Evolutionary conservation across 2,329 filamentous ascomycete genomes (phyloP), one percentile per base, ranked within the genome.

Genomic region (Septoria linicola): DNA sequence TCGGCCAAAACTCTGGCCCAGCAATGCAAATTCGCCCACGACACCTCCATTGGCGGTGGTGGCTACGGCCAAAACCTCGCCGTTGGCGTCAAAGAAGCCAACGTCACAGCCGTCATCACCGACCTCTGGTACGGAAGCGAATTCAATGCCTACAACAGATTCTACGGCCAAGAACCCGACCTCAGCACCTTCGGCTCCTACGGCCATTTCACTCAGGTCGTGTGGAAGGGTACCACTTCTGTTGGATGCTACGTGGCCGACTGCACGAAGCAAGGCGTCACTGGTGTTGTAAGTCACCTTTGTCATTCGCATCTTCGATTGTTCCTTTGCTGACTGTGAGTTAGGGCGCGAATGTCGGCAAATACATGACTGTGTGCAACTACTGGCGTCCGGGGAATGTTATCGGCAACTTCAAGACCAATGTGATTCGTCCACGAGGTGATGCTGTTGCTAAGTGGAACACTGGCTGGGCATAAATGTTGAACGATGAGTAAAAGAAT

Each of bases 1-100:
- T 87, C 79, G 55, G 89, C 90, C 30, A 59, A 74, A 41, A 72
- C 72, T 47, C 80, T 83, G 45, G 89, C 88, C 53, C 64, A 77
- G 19, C 76, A 69, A 20, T 95, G 89, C 70, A 75, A 79, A 31
- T 91, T 90, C 60, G 76, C 73, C 27, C 91, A 96, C 70, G 79
- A 90, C 69, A 82, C 82, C 84, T 88, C 80, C 21, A 74, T 80
- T 36, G 82, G 81, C 56, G 76, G 73, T 39, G 82, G 81, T 48
- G 76, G 78, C 36, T 93, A 92, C 66, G 92, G 92, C n/a, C 92
- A 97, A 74, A 97, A 96, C 79, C 84, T 96, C 50, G 91, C 88
- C 65, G 83, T 84, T 53, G 76, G 83, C 55, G 76, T 80, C 56
- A 66, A 70, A 1, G 69, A 72, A 19, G 71, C 69, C 53, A 78